Evolutionary conservation across 2,329 filamentous ascomycete genomes (phyloP).

Genomic region (Aspergillus sp.): DNA sequence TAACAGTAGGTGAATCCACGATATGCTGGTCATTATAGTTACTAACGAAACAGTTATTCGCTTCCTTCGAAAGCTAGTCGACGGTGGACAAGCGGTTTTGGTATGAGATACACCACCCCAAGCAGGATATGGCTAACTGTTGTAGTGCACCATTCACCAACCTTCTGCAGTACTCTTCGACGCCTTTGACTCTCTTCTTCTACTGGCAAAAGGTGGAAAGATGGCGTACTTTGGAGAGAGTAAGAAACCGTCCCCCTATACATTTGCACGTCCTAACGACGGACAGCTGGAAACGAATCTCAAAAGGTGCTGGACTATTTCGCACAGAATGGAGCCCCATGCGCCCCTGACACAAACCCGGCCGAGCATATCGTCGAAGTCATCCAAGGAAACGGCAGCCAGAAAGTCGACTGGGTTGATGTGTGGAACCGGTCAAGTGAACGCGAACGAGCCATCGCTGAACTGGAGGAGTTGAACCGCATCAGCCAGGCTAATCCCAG

Average conservation of each 20-base stretch:
- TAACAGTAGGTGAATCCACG: constrained; percentile 50
- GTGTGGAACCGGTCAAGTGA: constrained; percentile 33
- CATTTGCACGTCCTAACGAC: too few relatives aligned
- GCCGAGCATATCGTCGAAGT: constrained; percentile 49
- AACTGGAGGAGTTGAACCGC: constrained; percentile 29
- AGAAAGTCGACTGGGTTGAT: constrained; percentile 33
- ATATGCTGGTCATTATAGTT: too few relatives aligned
- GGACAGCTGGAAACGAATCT: constrained; percentile 48
- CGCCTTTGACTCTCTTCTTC: constrained; percentile 67
- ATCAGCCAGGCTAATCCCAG: constrained; percentile 18
- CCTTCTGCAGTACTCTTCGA: constrained; percentile 64
- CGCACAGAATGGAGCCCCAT: constrained; percentile 54
- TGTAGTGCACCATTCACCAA: constrained; percentile 63
- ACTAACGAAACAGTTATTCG: constrained; percentile 16
- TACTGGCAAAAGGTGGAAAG: constrained; percentile 63
- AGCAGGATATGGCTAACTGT: background rate
- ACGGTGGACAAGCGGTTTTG: constrained; percentile 64
- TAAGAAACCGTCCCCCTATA: too few relatives aligned
- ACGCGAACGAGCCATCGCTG: constrained; percentile 23
- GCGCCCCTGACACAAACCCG: constrained; percentile 53
- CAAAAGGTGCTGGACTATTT: constrained; percentile 50
- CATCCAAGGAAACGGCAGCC: constrained; percentile 27
- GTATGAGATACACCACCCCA: constrained; percentile 34
- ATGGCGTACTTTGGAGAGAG: constrained; percentile 67
- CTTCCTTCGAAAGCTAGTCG: constrained; percentile 63